Conservation (phyloP, 768 basidiomycete genomes). For the Sarcodon sp. region DNA sequence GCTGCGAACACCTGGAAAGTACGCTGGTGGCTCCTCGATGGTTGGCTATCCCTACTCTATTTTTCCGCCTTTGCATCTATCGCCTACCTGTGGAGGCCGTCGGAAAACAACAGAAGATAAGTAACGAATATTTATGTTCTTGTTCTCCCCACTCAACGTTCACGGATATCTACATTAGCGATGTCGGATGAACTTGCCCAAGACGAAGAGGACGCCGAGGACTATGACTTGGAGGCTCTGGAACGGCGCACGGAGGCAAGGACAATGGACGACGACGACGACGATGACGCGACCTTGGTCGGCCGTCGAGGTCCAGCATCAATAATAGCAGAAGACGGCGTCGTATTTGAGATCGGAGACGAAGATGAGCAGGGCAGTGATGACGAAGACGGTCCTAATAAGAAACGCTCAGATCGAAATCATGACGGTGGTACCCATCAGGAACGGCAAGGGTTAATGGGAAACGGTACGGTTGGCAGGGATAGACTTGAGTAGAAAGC, state of each 20-base stretch:
- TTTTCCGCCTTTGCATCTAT: conserved; percentile 69
- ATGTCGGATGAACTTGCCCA: conserved; percentile 97
- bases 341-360: conserved; percentile 88
- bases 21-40: conserved; percentile 96
- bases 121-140: conserved; percentile 16
- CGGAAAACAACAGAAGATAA: conserved; percentile 79
- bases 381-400: conserved; percentile 47
- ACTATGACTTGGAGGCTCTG: conserved; percentile 78
- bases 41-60: conserved; percentile 86
- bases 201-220: conserved; percentile 87
- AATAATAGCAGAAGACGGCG: conserved; percentile 45
- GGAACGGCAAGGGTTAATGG: conserved; percentile 61
- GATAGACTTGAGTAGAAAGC: too few species aligned
- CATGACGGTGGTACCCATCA: conserved; percentile 25
- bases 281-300: conserved; percentile 64
- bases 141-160: conserved; percentile 9
- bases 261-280: conserved; percentile 38
- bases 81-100: conserved; percentile 88
- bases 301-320: conserved; percentile 35
- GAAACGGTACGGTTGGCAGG: conserved; percentile 14
- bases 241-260: conserved; percentile 36
- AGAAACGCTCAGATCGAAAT: conserved; percentile 35
- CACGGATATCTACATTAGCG: conserved; percentile 52
- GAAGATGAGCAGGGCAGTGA: conserved; percentile 48
- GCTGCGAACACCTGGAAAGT: conserved; percentile 81